Base-by-base conservation (phyloP, 371 early-diverging fungal genomes). In the Smittium mucronatum region DNA sequence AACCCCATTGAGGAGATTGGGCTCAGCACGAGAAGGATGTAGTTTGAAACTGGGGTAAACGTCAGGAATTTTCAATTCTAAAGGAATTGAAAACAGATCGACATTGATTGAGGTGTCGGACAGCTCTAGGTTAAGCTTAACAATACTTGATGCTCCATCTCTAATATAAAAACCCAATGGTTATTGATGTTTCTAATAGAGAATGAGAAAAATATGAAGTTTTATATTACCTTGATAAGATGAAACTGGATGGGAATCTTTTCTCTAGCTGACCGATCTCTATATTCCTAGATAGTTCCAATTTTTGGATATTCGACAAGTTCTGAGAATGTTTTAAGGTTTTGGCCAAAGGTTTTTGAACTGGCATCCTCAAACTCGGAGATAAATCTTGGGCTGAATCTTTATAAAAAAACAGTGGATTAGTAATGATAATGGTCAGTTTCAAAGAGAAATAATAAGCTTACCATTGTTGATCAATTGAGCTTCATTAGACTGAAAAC, bases 401-500 rank as follows among this genome's bases (percentile, higher is more conserved):
- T n/a, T n/a, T n/a, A n/a, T n/a, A n/a, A n/a, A n/a, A n/a, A n/a
- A n/a, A n/a, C n/a, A n/a, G n/a, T n/a, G n/a, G n/a, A n/a, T n/a
- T n/a, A n/a, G n/a, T n/a, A n/a, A n/a, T n/a, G n/a, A n/a, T n/a
- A n/a, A n/a, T n/a, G n/a, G n/a, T n/a, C n/a, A n/a, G n/a, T n/a
- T n/a, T n/a, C n/a, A n/a, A n/a, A n/a, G n/a, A n/a, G n/a, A n/a
- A n/a, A 47, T 11, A 21, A 47, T 47, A 47, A 47, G 21, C 47
- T 47, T 47, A 47, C 47, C 47, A 47, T 47, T 47, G 21, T 47
- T 21, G 47, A 47, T 47, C 21, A 47, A 11, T 47, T 47, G 47
- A 47, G 35, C 69, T 70, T 63, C 15, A 26, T 25, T 28, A 21
- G 70, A 31, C 25, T 66, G 47, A 57, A 73, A 76, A 1, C 61